Conservation (phyloP, 2,329 filamentous ascomycete genomes). For the Fulvia fulva region DNA sequence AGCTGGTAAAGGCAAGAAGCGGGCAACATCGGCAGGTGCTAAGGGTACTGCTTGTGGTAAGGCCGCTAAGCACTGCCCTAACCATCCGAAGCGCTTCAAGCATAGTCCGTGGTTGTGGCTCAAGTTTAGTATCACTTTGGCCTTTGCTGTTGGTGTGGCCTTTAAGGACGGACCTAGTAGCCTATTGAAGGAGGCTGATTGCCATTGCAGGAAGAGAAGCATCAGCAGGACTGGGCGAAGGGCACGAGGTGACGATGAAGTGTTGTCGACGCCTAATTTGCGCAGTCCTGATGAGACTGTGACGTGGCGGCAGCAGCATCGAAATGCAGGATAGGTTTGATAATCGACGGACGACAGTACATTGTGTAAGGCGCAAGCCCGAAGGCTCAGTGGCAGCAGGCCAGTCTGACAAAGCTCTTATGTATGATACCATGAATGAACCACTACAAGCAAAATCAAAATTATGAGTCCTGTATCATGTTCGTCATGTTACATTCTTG, state of each 20-base stretch:
- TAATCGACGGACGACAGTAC: background rate
- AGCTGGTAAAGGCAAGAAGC: slow-evolving; percentile 27
- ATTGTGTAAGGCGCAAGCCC: background rate
- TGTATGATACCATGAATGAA: background rate
- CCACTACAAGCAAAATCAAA: too few relatives aligned
- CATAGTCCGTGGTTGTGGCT: slow-evolving; percentile 43
- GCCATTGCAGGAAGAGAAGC: slow-evolving; percentile 59
- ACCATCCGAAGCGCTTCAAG: slow-evolving; percentile 15
- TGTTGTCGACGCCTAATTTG: background rate
- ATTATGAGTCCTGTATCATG: too few relatives aligned
- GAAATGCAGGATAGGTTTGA: background rate
- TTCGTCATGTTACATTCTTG: too few relatives aligned
- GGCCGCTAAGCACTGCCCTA: slow-evolving; percentile 13
- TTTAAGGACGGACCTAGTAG: slow-evolving; percentile 44
- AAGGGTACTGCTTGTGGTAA: slow-evolving; percentile 3
- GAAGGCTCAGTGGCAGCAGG: background rate
- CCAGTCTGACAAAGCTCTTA: background rate
- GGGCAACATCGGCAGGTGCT: slow-evolving; percentile 8
- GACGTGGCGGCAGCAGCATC: background rate
- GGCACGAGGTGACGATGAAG: background rate
- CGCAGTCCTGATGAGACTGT: background rate
- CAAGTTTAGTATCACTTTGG: slow-evolving; percentile 46
- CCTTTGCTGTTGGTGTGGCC: slow-evolving; percentile 47
- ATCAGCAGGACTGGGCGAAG: slow-evolving; percentile 82
- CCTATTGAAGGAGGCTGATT: slow-evolving; percentile 31